Evolutionary conservation across 179 eudicot species (phyloP).

Genomic region (Sideroxylon spinosum): DNA sequence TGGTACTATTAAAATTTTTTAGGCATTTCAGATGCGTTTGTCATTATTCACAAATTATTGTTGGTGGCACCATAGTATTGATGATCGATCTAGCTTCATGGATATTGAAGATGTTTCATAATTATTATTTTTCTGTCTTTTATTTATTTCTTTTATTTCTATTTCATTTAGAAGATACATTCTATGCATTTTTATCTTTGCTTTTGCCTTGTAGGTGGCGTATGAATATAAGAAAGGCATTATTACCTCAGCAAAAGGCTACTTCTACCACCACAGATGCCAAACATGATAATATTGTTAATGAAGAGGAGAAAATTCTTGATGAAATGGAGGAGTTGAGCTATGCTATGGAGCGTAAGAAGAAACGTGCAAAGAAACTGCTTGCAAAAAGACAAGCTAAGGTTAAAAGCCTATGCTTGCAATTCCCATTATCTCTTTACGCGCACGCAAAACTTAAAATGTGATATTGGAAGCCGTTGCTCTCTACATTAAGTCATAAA

Average conservation of each 20-base stretch:
- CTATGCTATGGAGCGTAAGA: slow-evolving; percentile 66
- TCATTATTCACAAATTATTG: neutral
- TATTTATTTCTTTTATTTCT: neutral
- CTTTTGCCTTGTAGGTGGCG: slow-evolving; percentile 64
- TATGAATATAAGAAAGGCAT: slow-evolving; percentile 60
- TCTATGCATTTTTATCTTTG: neutral
- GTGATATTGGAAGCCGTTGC: neutral
- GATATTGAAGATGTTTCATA: no score
- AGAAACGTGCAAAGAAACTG: slow-evolving; percentile 69
- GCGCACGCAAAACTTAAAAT: neutral
- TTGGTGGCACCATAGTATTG: neutral
- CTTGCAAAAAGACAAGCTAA: slow-evolving; percentile 67
- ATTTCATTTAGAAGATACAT: neutral
- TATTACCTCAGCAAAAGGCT: slow-evolving; percentile 40
- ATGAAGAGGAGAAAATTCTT: slow-evolving; percentile 71
- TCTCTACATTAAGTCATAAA: no score
- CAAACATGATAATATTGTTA: slow-evolving; percentile 34
- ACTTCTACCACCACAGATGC: slow-evolving; percentile 25
- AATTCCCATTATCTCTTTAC: neutral
- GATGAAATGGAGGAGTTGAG: slow-evolving; percentile 84
- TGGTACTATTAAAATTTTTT: neutral
- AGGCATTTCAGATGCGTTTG: neutral
- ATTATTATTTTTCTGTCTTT: no score
- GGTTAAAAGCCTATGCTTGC: slow-evolving; percentile 31
- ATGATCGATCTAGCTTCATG: neutral